Conservation (phyloP, 225 moss, liverwort and hornwort genomes). For the Rhytidiadelphus loreus region DNA sequence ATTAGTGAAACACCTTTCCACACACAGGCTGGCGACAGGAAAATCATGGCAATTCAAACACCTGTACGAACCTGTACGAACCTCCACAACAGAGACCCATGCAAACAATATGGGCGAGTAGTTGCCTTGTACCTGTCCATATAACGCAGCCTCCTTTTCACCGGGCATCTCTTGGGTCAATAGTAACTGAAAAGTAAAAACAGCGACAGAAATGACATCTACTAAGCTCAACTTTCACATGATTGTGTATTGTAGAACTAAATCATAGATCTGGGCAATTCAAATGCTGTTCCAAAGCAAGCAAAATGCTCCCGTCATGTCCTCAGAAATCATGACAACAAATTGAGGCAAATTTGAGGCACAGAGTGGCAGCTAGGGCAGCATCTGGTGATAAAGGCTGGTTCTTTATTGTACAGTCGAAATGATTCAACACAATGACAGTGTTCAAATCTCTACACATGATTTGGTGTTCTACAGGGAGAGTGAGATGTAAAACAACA, state of each 20-base stretch:
- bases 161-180: background rate
- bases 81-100: background rate
- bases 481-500: background rate
- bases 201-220: background rate
- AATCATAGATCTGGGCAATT: background rate
- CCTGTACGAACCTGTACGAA: background rate
- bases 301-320: background rate
- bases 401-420: constrained; percentile 2
- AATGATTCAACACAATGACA: background rate
- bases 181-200: background rate
- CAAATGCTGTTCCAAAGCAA: background rate
- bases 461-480: background rate
- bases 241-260: background rate
- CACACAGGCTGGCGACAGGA: background rate
- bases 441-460: background rate
- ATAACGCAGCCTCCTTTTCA: background rate
- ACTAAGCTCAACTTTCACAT: background rate
- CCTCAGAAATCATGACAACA: background rate
- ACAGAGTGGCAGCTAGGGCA: background rate
- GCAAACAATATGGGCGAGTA: background rate
- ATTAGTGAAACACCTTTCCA: background rate
- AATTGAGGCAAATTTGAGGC: background rate
- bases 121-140: background rate
- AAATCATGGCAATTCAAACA: background rate
- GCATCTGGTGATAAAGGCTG: background rate